Evolutionary conservation across 2,329 filamentous ascomycete genomes (phyloP), one percentile per base, ranked within the genome.

Genomic region (Trichocomaceae sp.): DNA sequence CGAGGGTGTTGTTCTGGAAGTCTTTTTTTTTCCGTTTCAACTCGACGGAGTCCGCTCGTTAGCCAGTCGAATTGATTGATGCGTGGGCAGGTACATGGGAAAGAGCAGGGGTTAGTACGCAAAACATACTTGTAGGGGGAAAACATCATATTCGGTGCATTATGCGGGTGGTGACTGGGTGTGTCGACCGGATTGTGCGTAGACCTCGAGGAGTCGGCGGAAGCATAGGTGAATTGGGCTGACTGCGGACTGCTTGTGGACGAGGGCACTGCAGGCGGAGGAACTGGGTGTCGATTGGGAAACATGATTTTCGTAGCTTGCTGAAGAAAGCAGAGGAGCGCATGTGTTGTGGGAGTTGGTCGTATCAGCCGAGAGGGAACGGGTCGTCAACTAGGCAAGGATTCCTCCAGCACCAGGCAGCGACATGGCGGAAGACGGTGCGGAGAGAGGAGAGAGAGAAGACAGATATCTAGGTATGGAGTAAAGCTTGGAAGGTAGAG

Each of bases 1-100:
- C 68, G 68, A 8, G 66, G 65, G 56, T 75, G 71, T 12, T 57
- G 65, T 49, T 72, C 69, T 49, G 64, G 60, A 50, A 64, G 63
- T 59, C 71, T 73, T 55, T 42, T 47, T 33, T 29, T 29, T 29
- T 29, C 8, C 4, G 10, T 29, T 29, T 29, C 26, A 17, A 26
- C n/a, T 26, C 23, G 23, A 26, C n/a, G n/a, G 23, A 26, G 23
- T 26, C 7, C 26, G 10, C 26, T 29, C 26, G 44, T 50, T 45
- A 54, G 50, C 47, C 15, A 19, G 12, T 37, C 42, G 23, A 15
- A 17, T 37, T 19, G 12, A 17, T 39, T 19, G 5, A 26, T 9
- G 23, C 46, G 26, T 41, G 22, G 13, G 47, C 3, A 29, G 2
- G 8, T 26, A 8, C 10, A 33, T 33, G 5, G 13, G n/a, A 22